A percentile compares a stretch with the other conserved stretches of the same genome.
Conservation (phyloP, 2,329 filamentous ascomycete species). For the Aspergillus brasiliensis region DNA sequence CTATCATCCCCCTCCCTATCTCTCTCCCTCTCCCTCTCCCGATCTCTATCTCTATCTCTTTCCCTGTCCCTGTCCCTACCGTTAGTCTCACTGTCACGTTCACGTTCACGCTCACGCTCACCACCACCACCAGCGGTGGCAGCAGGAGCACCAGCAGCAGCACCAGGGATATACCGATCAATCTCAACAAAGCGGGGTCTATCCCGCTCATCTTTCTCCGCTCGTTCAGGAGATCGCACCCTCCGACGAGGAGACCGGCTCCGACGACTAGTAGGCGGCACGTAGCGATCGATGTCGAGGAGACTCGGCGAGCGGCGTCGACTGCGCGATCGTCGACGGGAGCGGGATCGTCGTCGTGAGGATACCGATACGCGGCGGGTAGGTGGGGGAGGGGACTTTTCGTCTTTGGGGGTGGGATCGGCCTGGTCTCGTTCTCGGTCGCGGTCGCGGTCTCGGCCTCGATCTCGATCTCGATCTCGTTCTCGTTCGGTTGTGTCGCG, state of each 20-base stretch:
- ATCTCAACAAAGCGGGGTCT: constrained; percentile 40
- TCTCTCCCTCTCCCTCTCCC: constrained; percentile 21
- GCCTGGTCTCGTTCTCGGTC: constrained; percentile 9
- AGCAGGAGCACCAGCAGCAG: constrained; percentile 32
- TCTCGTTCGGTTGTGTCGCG: constrained; percentile 16
- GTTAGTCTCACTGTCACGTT: constrained; percentile 16
- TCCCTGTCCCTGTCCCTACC: constrained; percentile 15
- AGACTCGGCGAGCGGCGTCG: constrained; percentile 33
- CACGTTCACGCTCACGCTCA: constrained; percentile 20
- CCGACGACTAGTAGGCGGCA: constrained; percentile 43
- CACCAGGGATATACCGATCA: constrained; percentile 48
- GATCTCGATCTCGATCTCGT: constrained; percentile 11
- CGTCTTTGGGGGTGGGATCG: constrained; percentile 6
- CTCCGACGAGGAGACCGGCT: constrained; percentile 46
- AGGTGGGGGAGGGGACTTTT: constrained; percentile 19
- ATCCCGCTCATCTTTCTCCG: constrained; percentile 31
- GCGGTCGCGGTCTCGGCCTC: constrained; percentile 14
- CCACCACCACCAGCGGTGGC: constrained; percentile 33
- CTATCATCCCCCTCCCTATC: constrained; percentile 28
- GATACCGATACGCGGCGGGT: constrained; percentile 16
- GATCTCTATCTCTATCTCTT: constrained; percentile 15
- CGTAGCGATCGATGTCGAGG: constrained; percentile 48
- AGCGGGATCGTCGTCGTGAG: constrained; percentile 33
- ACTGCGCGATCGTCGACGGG: constrained; percentile 33
- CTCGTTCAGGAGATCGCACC: constrained; percentile 38